Evolutionary conservation across 208 protist species (phyloP), one percentile per base, ranked within the genome.

Genomic region (Leishmania amazonensis): DNA sequence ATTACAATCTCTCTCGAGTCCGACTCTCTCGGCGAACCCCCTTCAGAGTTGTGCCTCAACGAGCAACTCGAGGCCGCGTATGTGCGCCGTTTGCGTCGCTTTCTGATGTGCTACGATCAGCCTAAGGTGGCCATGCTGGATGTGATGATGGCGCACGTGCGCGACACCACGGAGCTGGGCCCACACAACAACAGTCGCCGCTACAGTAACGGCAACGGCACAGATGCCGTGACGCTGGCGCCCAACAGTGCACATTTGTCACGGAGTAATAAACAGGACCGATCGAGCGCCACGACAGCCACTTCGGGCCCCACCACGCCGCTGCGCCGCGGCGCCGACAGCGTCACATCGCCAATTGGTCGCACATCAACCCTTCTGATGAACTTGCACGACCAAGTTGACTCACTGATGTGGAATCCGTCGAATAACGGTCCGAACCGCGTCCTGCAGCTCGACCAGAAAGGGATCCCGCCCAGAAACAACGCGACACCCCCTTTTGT

Each of bases 1-100:
- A 84, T 97, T 67, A 88, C 86, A 71, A 81, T 97, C 42, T 89
- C 92, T 19, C 87, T 97, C 31, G 82, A 90, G 58, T 89, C 89
- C 35, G 91, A 97, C 65, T 77, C 77, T 35, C 85, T 91, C 17
- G 91, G 93, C 45, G 88, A 95, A 65, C 40, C 78, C 24, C 31
- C 81, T 1, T 53, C 4, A 1, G 49, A 81, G 8, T 76, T 89
- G 11, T n/a, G n/a, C 19, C 75, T 95, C 49, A 87, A 88, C 76
- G 81, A 91, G 28, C 62, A 38, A 1, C n/a, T 84, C 9, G 91
- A 96, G 70, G 76, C 84, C 42, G 47, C 75, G 17, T 90, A 88
- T 84, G 79, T 87, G 51, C 65, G 83, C 42, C 90, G 89, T 35
- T 81, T 97, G 53, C 80, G 85, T 40, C 93, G 93, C 58, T 87